Percentiles rank a stretch among this genome's conserved stretches.
Evolutionary conservation across 192 early-diverging fungal species (phyloP).

Genomic region (Entomortierella parvispora): DNA sequence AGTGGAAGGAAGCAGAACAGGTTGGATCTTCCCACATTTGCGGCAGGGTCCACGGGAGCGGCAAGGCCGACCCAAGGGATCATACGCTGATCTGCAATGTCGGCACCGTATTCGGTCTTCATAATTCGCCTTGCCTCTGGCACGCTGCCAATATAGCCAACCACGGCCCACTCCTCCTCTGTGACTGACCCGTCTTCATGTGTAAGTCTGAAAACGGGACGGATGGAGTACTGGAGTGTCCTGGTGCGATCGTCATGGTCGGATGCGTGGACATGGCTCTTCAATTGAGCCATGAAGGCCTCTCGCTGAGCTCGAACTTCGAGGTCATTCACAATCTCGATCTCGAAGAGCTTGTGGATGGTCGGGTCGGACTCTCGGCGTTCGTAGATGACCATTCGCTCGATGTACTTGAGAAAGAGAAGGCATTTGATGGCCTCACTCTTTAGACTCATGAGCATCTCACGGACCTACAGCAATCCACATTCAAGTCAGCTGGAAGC

Average conservation of each 20-base stretch:
- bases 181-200: constrained; percentile 9
- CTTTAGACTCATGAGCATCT: constrained; percentile 37
- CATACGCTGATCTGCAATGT: constrained; percentile 24
- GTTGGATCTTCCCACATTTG: constrained; percentile 3
- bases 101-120: not conserved
- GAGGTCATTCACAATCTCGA: constrained; percentile 31
- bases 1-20: constrained; percentile 56
- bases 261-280: not conserved
- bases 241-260: not conserved
- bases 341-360: constrained; percentile 28
- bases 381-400: constrained; percentile 47
- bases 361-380: not conserved
- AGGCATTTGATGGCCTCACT: constrained; percentile 36
- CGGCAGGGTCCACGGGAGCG: constrained; percentile 3
- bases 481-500: no score
- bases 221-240: constrained; percentile 23
- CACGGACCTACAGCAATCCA: constrained; percentile 11
- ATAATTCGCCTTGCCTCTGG: constrained; percentile 8
- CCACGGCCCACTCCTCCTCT: constrained; percentile 21
- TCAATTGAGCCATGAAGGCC: constrained; percentile 4
- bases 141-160: constrained; percentile 24
- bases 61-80: constrained; percentile 56
- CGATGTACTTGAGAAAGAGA: constrained; percentile 47
- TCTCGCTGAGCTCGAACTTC: constrained; percentile 14
- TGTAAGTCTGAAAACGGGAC: constrained; percentile 14